A percentile compares a stretch with the other conserved stretches of the same genome.
These are phyloP conservation scores for Cenchrus purpureus DNA, from an alignment of 176 grass and related monocot genomes.

Conservation along the genomic window DNA sequence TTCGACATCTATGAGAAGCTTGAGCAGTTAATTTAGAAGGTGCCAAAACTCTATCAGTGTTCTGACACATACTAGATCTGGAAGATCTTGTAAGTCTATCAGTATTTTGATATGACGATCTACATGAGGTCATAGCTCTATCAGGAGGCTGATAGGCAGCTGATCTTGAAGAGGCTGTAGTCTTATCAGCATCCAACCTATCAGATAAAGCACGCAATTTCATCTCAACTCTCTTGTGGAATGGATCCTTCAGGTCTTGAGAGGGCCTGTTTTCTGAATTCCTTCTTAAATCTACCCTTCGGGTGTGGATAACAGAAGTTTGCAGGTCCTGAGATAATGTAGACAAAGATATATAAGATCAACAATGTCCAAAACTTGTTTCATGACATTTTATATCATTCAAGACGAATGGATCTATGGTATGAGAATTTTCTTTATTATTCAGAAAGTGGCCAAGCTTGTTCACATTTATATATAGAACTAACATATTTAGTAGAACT, in stretches of 20 bases:
- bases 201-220: slow-evolving; percentile 67
- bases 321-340: slow-evolving; percentile 44
- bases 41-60: slow-evolving; percentile 1
- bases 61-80: slow-evolving; percentile 32
- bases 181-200: slow-evolving; percentile 51
- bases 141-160: slow-evolving; percentile 36
- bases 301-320: slow-evolving; percentile 40
- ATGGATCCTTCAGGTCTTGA: slow-evolving; percentile 48
- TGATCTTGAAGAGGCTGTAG: slow-evolving; percentile 26
- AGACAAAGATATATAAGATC: slow-evolving; percentile 25
- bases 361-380: slow-evolving; percentile 22
- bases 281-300: slow-evolving; percentile 40
- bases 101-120: slow-evolving; percentile 40
- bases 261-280: slow-evolving; percentile 47
- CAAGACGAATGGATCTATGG: not conserved
- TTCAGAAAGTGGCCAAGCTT: slow-evolving; percentile 7
- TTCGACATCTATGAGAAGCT: slow-evolving; percentile 24
- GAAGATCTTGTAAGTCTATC: slow-evolving; percentile 34
- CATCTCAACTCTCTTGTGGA: slow-evolving; percentile 61
- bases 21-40: slow-evolving; percentile 39
- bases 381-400: slow-evolving; percentile 19
- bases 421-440: not conserved
- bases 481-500: not conserved
- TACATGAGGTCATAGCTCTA: slow-evolving; percentile 15
- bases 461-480: slow-evolving; percentile 1